These are phyloP conservation scores for Diphasiastrum complanatum DNA, from an alignment of 83 land plant genomes.

Conservation along the genomic window DNA sequence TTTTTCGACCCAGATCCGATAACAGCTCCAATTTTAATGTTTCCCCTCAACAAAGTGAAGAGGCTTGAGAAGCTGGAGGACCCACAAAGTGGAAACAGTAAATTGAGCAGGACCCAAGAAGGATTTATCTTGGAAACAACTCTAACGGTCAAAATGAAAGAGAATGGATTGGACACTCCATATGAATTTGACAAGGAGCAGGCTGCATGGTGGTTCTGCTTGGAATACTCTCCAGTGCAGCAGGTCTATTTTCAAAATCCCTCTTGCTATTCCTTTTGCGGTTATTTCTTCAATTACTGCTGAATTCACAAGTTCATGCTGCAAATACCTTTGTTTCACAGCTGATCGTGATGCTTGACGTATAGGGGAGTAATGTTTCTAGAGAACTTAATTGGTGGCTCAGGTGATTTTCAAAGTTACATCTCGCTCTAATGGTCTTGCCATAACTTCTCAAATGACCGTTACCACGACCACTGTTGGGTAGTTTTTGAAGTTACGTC, in stretches of 20 bases:
- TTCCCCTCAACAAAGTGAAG: constrained; percentile 36
- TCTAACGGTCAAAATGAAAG: constrained; percentile 38
- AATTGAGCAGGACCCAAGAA: constrained; percentile 31
- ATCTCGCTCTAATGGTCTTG: too few relatives aligned
- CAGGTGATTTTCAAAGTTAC: too few relatives aligned
- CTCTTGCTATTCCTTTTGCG: background rate
- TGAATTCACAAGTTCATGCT: background rate
- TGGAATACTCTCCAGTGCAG: constrained; percentile 41
- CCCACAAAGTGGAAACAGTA: constrained; percentile 8
- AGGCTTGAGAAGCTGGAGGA: constrained; percentile 29
- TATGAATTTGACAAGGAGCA: constrained; percentile 42
- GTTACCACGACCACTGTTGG: too few relatives aligned
- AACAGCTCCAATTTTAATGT: constrained; percentile 33
- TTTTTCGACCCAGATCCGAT: constrained; percentile 42
- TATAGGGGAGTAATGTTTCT: too few relatives aligned
- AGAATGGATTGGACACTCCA: constrained; percentile 37
- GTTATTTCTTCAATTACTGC: background rate
- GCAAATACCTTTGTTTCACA: too few relatives aligned
- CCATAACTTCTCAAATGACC: too few relatives aligned
- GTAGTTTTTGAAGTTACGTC: too few relatives aligned
- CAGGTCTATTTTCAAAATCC: constrained; percentile 15
- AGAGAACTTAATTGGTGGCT: too few relatives aligned
- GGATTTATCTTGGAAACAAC: constrained; percentile 38
- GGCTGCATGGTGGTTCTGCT: constrained; percentile 37
- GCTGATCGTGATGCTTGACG: too few relatives aligned